Evolutionary conservation across 2,329 filamentous ascomycete species (phyloP).

Genomic region (Fusarium nisikadoi): DNA sequence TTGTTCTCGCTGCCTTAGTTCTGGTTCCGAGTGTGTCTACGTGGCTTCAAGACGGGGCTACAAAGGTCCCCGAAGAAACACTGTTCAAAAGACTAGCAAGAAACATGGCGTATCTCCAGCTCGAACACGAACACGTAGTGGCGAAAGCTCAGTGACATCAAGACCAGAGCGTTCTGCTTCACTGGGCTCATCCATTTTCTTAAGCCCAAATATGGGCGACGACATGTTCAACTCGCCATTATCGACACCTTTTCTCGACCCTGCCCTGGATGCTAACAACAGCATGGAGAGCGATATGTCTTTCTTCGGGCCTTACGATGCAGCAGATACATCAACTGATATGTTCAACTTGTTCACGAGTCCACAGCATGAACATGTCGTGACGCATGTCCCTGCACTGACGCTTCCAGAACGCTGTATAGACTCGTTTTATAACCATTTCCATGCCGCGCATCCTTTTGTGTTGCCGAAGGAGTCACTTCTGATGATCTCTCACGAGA

Average conservation of each 20-base stretch:
- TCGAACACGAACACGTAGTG: conserved; percentile 23
- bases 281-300: conserved; percentile 18
- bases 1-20: conserved; percentile 72
- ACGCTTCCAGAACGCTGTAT: conserved; percentile 64
- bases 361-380: conserved; percentile 25
- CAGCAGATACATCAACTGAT: conserved; percentile 41
- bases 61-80: conserved; percentile 64
- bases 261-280: background rate
- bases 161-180: conserved; percentile 47
- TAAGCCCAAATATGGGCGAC: conserved; percentile 26
- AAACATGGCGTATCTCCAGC: conserved; percentile 58
- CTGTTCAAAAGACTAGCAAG: conserved; percentile 60
- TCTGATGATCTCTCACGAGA: conserved; percentile 60
- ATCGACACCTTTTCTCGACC: conserved; percentile 27
- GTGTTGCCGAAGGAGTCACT: conserved; percentile 64
- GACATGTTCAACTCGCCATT: conserved; percentile 34
- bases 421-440: conserved; percentile 68
- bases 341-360: conserved; percentile 29
- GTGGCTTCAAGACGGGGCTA: conserved; percentile 80
- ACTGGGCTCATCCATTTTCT: conserved; percentile 9
- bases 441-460: conserved; percentile 68
- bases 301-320: conserved; percentile 25
- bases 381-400: conserved; percentile 38
- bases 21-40: conserved; percentile 73
- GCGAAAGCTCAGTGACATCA: conserved; percentile 53